Base-by-base conservation (phyloP, 345 rosid genomes). In the Jatropha curcas region DNA sequence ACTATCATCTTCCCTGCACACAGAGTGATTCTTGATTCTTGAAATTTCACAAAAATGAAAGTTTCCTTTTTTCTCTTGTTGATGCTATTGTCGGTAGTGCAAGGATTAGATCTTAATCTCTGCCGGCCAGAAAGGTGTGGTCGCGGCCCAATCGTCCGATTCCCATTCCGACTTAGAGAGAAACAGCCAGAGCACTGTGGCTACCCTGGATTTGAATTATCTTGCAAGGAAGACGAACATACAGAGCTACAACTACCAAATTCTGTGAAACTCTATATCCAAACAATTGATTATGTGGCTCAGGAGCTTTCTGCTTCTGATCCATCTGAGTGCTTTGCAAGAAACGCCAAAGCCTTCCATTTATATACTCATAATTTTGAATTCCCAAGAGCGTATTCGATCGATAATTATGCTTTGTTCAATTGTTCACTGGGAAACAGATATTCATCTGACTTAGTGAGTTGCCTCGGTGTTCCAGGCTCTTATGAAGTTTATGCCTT, bases 401-500 rank as follows among this genome's bases (percentile, higher is more conserved):
- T 14, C 16, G 3, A 25, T 1, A 48, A 33, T 51, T 62, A 31
- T 41, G 45, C 68, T 14, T 48, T 72, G 16, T 52, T 61, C 56
- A 53, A 51, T 13, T 73, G 64, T 39, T 14, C 76, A 20, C 5
- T 20, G 5, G 28, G 2, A 28, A 13, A 16, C 17, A 27, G 14
- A 17, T 16, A 13, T 20, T 5, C 17, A 30, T 2, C 28, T 16
- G 2, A 0, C 5, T 4, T 13, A 30, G 19, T 64, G 2, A 2
- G 53, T 51, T 64, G 76, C 48, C 62, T 72, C 12, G n/a, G 53
- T 7, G 27, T 7, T 57, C 55, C 73, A 3, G 76, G 55, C 41
- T 24, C n/a, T n/a, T n/a, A 27, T 31, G 11, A 30, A 17, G 63
- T 65, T 30, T 27, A 27, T 28, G 65, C 58, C 14, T 20, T 63